These are phyloP conservation scores for Thielaviopsis euricoi DNA, from an alignment of 2,329 filamentous ascomycete genomes.

Conservation along the genomic window DNA sequence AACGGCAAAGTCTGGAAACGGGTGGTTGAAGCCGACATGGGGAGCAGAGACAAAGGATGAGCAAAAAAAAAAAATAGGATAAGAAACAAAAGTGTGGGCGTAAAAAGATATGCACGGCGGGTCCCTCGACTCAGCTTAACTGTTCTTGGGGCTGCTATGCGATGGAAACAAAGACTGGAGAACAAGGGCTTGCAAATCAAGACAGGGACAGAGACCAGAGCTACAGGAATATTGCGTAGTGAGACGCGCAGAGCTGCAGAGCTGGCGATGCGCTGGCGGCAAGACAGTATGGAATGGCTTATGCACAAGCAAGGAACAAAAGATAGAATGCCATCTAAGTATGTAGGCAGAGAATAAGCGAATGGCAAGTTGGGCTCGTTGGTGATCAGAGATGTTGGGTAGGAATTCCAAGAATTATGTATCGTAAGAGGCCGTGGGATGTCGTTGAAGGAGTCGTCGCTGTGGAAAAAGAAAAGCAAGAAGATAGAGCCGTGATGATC, in stretches of 20 bases:
- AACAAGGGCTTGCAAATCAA: not conserved
- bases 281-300: not conserved
- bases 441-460: not conserved
- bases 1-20: not conserved
- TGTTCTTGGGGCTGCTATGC: not conserved
- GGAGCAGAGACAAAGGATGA: not conserved
- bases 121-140: not conserved
- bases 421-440: not conserved
- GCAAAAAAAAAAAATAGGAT: not conserved
- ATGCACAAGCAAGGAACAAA: not conserved
- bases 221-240: not conserved
- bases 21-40: constrained; percentile 5
- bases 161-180: not conserved
- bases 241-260: not conserved
- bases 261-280: not conserved
- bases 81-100: not conserved
- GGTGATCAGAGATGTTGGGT: not conserved
- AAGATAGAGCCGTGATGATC: not conserved
- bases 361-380: not conserved
- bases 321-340: not conserved
- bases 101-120: not conserved
- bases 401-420: not conserved
- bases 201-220: not conserved
- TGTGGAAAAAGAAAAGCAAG: not conserved
- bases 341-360: not conserved